Conservation (phyloP, 2,329 filamentous ascomycete genomes). For the Aspergillus nomiae region DNA sequence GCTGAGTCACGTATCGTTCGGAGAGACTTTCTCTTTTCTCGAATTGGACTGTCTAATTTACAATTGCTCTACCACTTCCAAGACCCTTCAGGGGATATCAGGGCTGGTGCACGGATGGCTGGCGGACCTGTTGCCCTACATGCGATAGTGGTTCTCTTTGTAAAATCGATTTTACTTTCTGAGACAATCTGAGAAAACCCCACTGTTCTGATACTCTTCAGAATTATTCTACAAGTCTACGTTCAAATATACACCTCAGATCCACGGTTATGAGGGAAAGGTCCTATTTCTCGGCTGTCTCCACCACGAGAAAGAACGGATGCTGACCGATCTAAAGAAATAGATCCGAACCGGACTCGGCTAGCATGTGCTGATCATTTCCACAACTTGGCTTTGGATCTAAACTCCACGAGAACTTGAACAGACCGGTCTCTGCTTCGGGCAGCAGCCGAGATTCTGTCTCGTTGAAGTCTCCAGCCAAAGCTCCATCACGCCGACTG, state of each 20-base stretch:
- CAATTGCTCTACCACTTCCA: not conserved
- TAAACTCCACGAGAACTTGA: not conserved
- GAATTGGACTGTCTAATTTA: not conserved
- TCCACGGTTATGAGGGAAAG: not conserved
- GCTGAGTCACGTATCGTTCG: not conserved
- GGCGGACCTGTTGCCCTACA: not conserved
- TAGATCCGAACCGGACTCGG: not conserved
- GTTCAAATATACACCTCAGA: not conserved
- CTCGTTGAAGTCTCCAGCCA: not conserved
- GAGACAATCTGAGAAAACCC: not conserved
- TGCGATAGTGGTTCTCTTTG: not conserved
- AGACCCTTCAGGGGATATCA: not conserved
- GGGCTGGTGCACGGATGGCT: not conserved
- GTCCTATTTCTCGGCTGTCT: not conserved
- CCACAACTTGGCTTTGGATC: not conserved
- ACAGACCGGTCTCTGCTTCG: not conserved
- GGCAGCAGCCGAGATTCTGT: not conserved
- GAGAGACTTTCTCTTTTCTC: not conserved
- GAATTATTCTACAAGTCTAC: not conserved
- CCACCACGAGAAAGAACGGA: conserved; percentile 1
- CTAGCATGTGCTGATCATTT: not conserved
- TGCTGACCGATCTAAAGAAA: not conserved
- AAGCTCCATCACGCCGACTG: not conserved
- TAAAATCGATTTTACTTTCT: not conserved
- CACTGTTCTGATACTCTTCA: not conserved